Base-by-base conservation (phyloP, 257 asterid genomes). In the Thymus quinquecostatus region DNA sequence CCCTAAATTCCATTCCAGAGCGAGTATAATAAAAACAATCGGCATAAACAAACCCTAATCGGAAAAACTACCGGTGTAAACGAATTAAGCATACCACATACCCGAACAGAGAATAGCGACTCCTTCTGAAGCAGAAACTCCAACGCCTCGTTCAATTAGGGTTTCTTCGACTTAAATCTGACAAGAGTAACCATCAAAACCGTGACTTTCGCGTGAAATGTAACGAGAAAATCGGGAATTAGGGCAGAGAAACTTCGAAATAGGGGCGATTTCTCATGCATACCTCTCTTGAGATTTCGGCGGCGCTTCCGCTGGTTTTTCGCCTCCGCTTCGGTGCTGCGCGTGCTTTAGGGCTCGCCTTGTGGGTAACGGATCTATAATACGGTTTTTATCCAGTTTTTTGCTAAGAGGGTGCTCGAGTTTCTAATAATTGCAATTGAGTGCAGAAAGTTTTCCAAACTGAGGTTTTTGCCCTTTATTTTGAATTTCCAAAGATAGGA, bases 321-420 rank as follows among this genome's bases (percentile, higher is more conserved):
- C 70, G 56, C 64, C 9, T 29, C 59, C 66, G 33, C 73, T 60
- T 56, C 10, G 64, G 40, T 54, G 50, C 69, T 65, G 21, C 10
- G 43, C 58, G 68, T 64, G 80, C 44, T 59, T 63, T 75, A 80
- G 76, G 84, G 78, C 75, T 66, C 55, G 7, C 32, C 58, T 27
- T 12, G 2, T 27, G 67, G 71, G 71, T 32, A 65, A 48, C 60
- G 5, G 11, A 36, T 51, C 70, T 51, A 38, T 38, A 4, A 38
- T 36, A 36, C 40, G 40, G 11, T 40, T 32, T 1, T 13, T 0
- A 34, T 63, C 68, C 21, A 38, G 8, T 11, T 79, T 21, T 50
- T 80, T 66, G 58, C 61, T 14, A 3, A 1, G 30, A 12, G 45
- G 21, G 78, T 54, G 38, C 78, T 41, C 1, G 27, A 7, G 32